Base-by-base conservation (phyloP, 345 rosid genomes). In the Trapa incisa region DNA sequence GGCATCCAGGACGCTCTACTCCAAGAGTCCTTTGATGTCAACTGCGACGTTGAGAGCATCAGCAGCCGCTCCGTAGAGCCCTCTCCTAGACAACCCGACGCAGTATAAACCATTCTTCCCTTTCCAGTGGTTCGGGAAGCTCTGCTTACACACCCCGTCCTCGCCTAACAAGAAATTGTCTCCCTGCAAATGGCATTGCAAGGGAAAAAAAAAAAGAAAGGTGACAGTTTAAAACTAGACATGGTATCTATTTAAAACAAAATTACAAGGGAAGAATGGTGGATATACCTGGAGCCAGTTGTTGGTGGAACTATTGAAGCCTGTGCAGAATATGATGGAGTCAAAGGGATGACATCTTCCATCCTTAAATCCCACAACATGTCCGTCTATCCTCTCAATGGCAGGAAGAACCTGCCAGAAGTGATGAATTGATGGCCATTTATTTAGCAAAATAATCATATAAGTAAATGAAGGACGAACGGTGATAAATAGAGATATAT, bases 291-390 rank as follows among this genome's bases (percentile, higher is more conserved):
- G 71, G 29, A 82, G 85, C 83, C 85, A 79, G 37, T 66, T 56
- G 37, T 68, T 52, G n/a, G 78, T 75, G 37, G 80, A 73, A 48
- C 84, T 79, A 37, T 70, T 78, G 81, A 85, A 85, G 62, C 91
- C 88, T 37, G 87, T 89, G 12, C 91, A 86, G 66, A 89, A 85
- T 5, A 92, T 50, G 60, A 92, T 76, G 0, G 86, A 57, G 75
- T 89, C 85, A 1, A 80, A 89, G 1, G 80, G 65, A 75, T 76
- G 73, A 37, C 77, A 71, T 52, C 58, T 37, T 48, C 84, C 89
- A 42, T 80, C 75, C 47, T 70, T 74, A 64, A 86, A 86, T 47
- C 37, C 45, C 61, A 82, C 73, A 33, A 81, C 80, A 2, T 72
- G 78, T 50, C 82, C 88, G 66, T 73, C 54, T 15, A 89, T 71